phyloP scores from a whole-genome alignment of 2,329 filamentous ascomycete species.

The Arthrobotrys conoides region DNA sequence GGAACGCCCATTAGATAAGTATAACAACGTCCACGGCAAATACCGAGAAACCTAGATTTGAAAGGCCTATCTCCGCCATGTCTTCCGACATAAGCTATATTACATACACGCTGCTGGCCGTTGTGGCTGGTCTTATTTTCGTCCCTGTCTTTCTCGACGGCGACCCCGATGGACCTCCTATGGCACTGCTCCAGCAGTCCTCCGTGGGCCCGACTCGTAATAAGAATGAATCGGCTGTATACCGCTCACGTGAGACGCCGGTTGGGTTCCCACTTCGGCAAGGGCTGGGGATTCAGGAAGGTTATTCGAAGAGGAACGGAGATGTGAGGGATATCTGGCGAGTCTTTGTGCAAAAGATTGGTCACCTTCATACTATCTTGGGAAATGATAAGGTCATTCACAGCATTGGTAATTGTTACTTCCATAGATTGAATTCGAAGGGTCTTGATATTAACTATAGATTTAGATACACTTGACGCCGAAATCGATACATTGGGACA shows the following conservation, averaged over 20 bases:
- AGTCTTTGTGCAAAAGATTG: slow-evolving; percentile 73
- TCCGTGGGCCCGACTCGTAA: slow-evolving; percentile 83
- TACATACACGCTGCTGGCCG: slow-evolving; percentile 77
- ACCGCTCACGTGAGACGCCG: slow-evolving; percentile 85
- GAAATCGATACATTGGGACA: slow-evolving; percentile 90
- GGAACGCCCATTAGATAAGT: slow-evolving; percentile 20
- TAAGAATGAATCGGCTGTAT: slow-evolving; percentile 86
- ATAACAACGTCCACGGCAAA: slow-evolving; percentile 11
- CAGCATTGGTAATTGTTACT: slow-evolving; percentile 48
- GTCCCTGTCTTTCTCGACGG: slow-evolving; percentile 78
- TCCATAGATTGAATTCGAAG: slow-evolving; percentile 6
- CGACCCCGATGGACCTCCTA: slow-evolving; percentile 92
- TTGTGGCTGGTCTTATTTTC: slow-evolving; percentile 77
- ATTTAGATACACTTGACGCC: slow-evolving; percentile 78
- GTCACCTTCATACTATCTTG: slow-evolving; percentile 66
- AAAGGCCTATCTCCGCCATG: slow-evolving; percentile 40
- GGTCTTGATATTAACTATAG: slow-evolving; percentile 59
- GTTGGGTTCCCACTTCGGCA: slow-evolving; percentile 84
- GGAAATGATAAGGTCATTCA: slow-evolving; percentile 77
- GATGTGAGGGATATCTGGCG: slow-evolving; percentile 94
- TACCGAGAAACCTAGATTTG: slow-evolving; percentile 10
- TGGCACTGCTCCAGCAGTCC: slow-evolving; percentile 88
- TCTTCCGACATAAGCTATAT: slow-evolving; percentile 54
- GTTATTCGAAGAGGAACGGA: slow-evolving; percentile 76
- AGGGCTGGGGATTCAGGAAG: slow-evolving; percentile 71